Evolutionary conservation across 2,329 filamentous ascomycete genomes (phyloP).

Genomic region (Leptographium wingfieldii): DNA sequence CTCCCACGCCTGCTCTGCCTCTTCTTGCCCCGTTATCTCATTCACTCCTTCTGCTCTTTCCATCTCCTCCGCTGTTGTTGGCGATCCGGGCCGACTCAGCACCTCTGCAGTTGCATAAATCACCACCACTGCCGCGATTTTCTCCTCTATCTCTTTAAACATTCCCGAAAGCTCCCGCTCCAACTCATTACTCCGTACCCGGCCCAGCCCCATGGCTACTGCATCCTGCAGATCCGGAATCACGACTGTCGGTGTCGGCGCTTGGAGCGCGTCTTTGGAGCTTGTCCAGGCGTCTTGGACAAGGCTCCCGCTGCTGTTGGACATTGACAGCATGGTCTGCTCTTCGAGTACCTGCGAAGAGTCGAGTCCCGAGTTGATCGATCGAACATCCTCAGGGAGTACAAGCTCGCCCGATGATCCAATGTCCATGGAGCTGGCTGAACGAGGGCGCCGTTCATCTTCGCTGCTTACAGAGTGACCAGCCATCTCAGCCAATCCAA

Average conservation of each 20-base stretch:
- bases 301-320: constrained; percentile 1
- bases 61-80: constrained; percentile 14
- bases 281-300: background rate
- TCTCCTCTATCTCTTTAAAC: constrained; percentile 36
- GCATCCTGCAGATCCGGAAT: constrained; percentile 29
- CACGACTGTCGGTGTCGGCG: constrained; percentile 34
- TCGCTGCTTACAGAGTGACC: background rate
- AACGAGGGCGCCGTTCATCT: background rate
- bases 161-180: constrained; percentile 31
- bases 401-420: constrained; percentile 5
- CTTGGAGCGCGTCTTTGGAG: constrained; percentile 20
- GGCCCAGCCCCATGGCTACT: constrained; percentile 25
- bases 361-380: constrained; percentile 5
- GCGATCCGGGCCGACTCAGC: constrained; percentile 28
- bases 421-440: constrained; percentile 2
- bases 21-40: constrained; percentile 11
- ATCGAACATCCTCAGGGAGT: constrained; percentile 4
- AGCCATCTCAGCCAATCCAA: constrained; percentile 1
- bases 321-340: background rate
- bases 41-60: constrained; percentile 6
- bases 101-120: constrained; percentile 39
- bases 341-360: constrained; percentile 4
- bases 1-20: background rate
- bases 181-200: constrained; percentile 25
- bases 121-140: constrained; percentile 39